Evolutionary conservation across 768 basidiomycete species (phyloP), one percentile per base, ranked within the genome.

Genomic region (Suillus sp.): DNA sequence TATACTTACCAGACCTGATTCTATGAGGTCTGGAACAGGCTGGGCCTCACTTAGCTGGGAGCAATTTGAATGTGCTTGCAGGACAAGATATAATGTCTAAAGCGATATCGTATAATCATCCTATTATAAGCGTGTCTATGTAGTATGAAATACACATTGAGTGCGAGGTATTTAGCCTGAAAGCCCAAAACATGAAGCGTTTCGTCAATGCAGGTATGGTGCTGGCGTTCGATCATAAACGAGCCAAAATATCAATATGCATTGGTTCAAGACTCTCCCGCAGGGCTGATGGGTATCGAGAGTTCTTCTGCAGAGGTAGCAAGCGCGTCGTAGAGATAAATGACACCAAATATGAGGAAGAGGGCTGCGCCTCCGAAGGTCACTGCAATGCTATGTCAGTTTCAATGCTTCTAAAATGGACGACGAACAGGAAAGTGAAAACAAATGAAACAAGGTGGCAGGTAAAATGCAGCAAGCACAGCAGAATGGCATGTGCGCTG

Each of bases 311-410:
- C 54, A 30, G 68, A 70, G 9, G 43, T 54, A 20, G 51, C 65
- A 55, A 83, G 82, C 13, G 87, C 84, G 70, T 91, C 89, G 68
- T 86, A 86, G 48, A 92, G 80, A 77, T 94, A 95, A 65, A 94
- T 81, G 55, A 92, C 71, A 9, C 92, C 90, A 70, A 97, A 97
- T 40, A 95, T 73, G 50, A 96, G 77, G 82, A 97, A 96, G 9
- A 96, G 85, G 5, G 79, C 74, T 0, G 93, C 86, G n/a, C 95
- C 95, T 51, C 89, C 87, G 25, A 93, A 80, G 0, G 95, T 95
- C 42, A 96, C 94, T 96, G 61, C n/a, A 30, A 50, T 45, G 40
- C 42, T 32, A 30, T 4, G 18, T 53, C 20, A 53, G 30, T 13
- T 53, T 22, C 8, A 16, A 50, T 63, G 56, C 64, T 40, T 56